Conservation (phyloP, 176 grass and related monocot genomes). For the Carex myosuroides region DNA sequence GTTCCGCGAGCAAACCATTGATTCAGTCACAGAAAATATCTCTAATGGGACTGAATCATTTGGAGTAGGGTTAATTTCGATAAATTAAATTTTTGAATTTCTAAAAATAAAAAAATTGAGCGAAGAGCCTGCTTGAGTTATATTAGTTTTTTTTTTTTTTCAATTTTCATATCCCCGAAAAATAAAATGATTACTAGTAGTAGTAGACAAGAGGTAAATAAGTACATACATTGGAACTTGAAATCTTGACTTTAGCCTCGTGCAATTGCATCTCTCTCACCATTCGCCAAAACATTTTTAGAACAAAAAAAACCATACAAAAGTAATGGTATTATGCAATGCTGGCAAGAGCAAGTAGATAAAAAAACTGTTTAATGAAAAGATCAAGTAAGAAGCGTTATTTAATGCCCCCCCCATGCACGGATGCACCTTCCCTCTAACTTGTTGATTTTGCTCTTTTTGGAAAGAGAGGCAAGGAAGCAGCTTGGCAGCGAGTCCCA, state of each 20-base stretch:
- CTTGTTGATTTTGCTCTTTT: background rate
- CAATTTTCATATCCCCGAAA: background rate
- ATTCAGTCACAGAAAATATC: too few species aligned
- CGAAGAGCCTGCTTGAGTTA: background rate
- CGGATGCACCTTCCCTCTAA: background rate
- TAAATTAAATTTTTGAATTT: too few species aligned
- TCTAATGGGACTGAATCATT: too few species aligned
- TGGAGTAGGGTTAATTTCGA: too few species aligned
- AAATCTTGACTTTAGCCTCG: conserved; percentile 22
- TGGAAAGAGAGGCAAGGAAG: background rate
- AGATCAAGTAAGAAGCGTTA: background rate
- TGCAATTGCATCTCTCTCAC: background rate
- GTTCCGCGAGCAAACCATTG: too few species aligned
- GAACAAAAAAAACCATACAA: background rate
- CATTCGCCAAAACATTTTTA: background rate
- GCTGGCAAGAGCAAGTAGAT: background rate
- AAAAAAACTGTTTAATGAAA: background rate
- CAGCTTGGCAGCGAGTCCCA: background rate
- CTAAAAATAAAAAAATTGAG: background rate
- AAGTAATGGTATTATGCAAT: background rate
- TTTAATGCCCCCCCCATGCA: background rate
- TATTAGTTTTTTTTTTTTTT: background rate
- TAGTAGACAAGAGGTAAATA: background rate
- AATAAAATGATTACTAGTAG: background rate
- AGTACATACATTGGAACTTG: conserved; percentile 21